Conservation (phyloP, 1,284 basidiomycete genomes). For the Cystobasidium slooffiae region DNA sequence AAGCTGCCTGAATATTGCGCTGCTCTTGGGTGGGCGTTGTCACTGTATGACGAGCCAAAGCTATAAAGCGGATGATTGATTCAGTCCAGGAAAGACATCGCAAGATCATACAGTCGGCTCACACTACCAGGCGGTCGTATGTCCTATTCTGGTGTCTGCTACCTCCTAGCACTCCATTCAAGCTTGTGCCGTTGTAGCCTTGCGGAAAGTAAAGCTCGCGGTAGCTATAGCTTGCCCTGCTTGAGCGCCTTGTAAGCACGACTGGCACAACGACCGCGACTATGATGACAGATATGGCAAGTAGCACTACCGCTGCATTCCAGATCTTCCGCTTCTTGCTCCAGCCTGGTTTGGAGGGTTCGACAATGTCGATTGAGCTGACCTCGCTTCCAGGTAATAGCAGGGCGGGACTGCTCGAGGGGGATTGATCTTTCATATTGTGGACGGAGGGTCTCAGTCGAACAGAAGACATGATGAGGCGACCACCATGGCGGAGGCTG, state of each 20-base stretch:
- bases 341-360: slow-evolving; percentile 3
- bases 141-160: slow-evolving; percentile 6
- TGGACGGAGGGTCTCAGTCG: neutral
- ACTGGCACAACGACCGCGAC: slow-evolving; percentile 24
- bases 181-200: slow-evolving; percentile 21
- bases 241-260: slow-evolving; percentile 8
- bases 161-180: slow-evolving; percentile 22
- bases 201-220: slow-evolving; percentile 23
- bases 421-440: neutral
- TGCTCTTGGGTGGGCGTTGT: slow-evolving; percentile 28
- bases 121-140: slow-evolving; percentile 33
- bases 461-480: neutral
- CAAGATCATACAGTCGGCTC: neutral
- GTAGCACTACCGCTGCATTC: neutral
- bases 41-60: slow-evolving; percentile 39
- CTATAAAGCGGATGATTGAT: neutral
- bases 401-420: neutral
- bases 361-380: neutral
- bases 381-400: neutral
- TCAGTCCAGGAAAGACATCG: neutral
- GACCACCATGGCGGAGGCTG: too few species aligned
- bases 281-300: slow-evolving; percentile 5
- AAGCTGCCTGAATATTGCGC: slow-evolving; percentile 20
- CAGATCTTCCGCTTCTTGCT: slow-evolving; percentile 18
- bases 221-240: neutral